A percentile compares a stretch with the other conserved stretches of the same genome.
These are phyloP conservation scores for Pezicula carpinea DNA, from an alignment of 2,329 filamentous ascomycete genomes.

Conservation along the genomic window DNA sequence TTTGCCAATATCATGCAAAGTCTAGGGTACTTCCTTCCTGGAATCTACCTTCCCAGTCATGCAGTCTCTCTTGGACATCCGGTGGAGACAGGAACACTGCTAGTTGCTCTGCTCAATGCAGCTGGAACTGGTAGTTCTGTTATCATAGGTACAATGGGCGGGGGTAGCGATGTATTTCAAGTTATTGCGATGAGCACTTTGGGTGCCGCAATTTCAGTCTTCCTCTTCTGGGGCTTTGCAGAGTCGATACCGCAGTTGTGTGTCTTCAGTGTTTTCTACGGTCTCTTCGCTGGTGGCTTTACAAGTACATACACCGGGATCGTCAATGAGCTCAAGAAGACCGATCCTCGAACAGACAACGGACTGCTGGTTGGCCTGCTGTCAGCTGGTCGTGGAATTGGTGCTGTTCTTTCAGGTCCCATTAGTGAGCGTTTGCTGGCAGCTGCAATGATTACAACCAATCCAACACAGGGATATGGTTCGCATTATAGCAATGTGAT, in stretches of 20 bases:
- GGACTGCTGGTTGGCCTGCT: constrained; percentile 36
- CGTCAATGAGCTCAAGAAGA: constrained; percentile 2
- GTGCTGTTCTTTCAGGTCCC: constrained; percentile 52
- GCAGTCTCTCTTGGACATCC: constrained; percentile 36
- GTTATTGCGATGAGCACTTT: constrained; percentile 43
- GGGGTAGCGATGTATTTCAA: constrained; percentile 35
- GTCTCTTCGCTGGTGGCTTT: constrained; percentile 50
- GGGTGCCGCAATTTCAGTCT: constrained; percentile 40
- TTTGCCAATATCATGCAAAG: constrained; percentile 46
- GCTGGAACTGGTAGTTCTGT: constrained; percentile 39
- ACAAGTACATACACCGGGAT: constrained; percentile 40
- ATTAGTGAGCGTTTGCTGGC: constrained; percentile 46
- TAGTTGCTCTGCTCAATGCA: constrained; percentile 43
- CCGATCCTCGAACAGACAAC: constrained; percentile 1
- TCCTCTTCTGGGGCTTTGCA: constrained; percentile 50
- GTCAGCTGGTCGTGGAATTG: constrained; percentile 55
- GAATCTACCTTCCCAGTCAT: constrained; percentile 46
- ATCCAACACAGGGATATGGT: constrained; percentile 36
- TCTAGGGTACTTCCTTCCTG: constrained; percentile 48
- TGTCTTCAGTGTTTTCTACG: constrained; percentile 47
- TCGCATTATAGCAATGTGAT: constrained; percentile 48
- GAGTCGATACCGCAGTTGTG: constrained; percentile 37
- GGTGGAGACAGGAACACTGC: constrained; percentile 36
- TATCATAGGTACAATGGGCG: constrained; percentile 29
- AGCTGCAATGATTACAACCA: constrained; percentile 35